Conservation (phyloP, 495 filamentous ascomycete species). For the Patellaria atrata region DNA sequence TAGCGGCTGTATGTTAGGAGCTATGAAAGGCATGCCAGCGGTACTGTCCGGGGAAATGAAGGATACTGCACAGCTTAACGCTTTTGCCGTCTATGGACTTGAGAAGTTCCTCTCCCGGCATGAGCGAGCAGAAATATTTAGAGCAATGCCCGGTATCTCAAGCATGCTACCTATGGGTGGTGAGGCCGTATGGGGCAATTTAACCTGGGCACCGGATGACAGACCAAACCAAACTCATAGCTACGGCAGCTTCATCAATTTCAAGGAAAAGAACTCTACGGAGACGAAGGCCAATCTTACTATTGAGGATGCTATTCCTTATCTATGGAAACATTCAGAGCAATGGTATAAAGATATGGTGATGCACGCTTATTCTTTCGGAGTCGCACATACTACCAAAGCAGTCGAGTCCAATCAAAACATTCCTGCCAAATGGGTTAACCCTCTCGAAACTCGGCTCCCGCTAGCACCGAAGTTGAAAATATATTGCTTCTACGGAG, state of each 20-base stretch:
- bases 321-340: slow-evolving; percentile 63
- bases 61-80: slow-evolving; percentile 90
- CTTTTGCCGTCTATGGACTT: slow-evolving; percentile 93
- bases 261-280: slow-evolving; percentile 55
- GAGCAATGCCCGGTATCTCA: slow-evolving; percentile 90
- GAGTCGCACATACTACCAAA: slow-evolving; percentile 63
- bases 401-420: slow-evolving; percentile 82
- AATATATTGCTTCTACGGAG: slow-evolving; percentile 95
- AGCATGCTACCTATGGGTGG: slow-evolving; percentile 97
- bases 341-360: slow-evolving; percentile 72
- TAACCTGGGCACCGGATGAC: slow-evolving; percentile 83
- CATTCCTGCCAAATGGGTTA: slow-evolving; percentile 77
- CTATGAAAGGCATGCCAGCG: slow-evolving; percentile 80
- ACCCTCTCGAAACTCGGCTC: slow-evolving; percentile 81
- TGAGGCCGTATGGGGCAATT: slow-evolving; percentile 84
- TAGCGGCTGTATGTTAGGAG: slow-evolving; percentile 93
- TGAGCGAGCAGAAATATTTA: slow-evolving; percentile 86
- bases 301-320: slow-evolving; percentile 56
- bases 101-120: slow-evolving; percentile 87
- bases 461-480: slow-evolving; percentile 83
- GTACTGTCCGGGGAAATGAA: slow-evolving; percentile 95
- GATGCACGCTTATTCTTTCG: slow-evolving; percentile 64
- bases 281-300: slow-evolving; percentile 57
- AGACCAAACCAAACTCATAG: slow-evolving; percentile 50
- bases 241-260: slow-evolving; percentile 76